Conservation (phyloP, 1,284 basidiomycete genomes). For the Rhodotorula sp. region DNA sequence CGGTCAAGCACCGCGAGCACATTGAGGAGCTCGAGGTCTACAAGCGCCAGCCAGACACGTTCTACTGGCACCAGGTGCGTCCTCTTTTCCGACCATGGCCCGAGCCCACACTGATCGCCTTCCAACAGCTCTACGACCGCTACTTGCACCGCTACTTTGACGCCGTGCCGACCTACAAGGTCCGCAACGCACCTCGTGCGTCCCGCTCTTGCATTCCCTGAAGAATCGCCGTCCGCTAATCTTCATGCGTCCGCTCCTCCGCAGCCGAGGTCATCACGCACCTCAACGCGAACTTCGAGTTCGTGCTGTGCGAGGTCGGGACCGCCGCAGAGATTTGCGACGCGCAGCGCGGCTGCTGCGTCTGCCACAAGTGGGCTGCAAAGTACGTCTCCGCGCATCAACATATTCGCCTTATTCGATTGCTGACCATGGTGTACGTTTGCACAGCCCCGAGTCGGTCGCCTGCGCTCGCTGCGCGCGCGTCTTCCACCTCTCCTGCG, state of each 20-base stretch:
- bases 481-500: conserved; percentile 93
- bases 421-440: conserved; percentile 26
- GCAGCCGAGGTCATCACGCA: conserved; percentile 47
- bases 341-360: conserved; percentile 76
- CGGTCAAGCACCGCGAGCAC: conserved; percentile 43
- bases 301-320: conserved; percentile 90
- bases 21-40: conserved; percentile 40
- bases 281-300: conserved; percentile 83
- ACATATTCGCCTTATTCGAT: not conserved
- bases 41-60: conserved; percentile 39
- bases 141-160: conserved; percentile 99
- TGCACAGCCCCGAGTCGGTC: conserved; percentile 77
- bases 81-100: not conserved
- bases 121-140: conserved; percentile 62
- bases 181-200: conserved; percentile 76
- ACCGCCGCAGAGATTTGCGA: conserved; percentile 88
- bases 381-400: conserved; percentile 59
- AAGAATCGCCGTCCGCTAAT: not conserved
- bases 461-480: conserved; percentile 87
- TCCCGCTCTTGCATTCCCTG: conserved; percentile 37
- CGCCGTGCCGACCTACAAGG: conserved; percentile 80
- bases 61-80: conserved; percentile 45
- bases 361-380: conserved; percentile 84
- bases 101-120: not conserved
- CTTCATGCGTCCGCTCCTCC: not conserved